Evolutionary conservation across 805 yeast species (phyloP), one percentile per base, ranked within the genome.

Genomic region (Candida gorgasii): DNA sequence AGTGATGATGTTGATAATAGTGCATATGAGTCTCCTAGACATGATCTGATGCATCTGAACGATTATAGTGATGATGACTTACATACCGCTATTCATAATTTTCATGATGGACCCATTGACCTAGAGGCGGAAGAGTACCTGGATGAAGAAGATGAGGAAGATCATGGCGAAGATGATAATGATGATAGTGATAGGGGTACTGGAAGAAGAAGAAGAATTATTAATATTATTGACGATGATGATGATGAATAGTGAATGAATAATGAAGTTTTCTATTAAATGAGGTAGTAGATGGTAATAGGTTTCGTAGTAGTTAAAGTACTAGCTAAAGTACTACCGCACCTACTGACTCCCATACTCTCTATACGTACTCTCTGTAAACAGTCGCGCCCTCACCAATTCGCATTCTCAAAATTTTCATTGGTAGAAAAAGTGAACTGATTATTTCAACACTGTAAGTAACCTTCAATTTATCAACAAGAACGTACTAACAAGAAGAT

Each of bases 21-120:
- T 35, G 39, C 23, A 12, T 4, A 20, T 13, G 35, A 38, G 11
- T 16, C 18, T 35, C 30, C 22, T 35, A 19, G 28, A 8, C 11
- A 27, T 14, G 23, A 27, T 7, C 13, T 18, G 8, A 29, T 31
- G 36, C 34, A 26, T 19, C 20, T 33, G 11, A 22, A 39, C 9
- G 24, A 29, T 19, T 39, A 38, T 31, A 19, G 50, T 35, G 47
- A 47, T 27, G 56, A 43, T 8, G 62, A 56, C 38, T 42, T 61
- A 15, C 52, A 51, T 11, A 52, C 57, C 19, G 65, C 67, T 1
- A 42, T 62, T 17, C 56, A 62, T 17, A 54, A 49, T 19, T 58
- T 61, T 39, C 55, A 57, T 29, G 20, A 30, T 5, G 38, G 20
- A 3, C 34, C 44, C 14, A 23, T 31, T 16, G 42, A 39, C 11